A percentile compares a stretch with the other conserved stretches of the same genome.
Evolutionary conservation across 768 basidiomycete genomes (phyloP).

Genomic region (Paxillus involutus): DNA sequence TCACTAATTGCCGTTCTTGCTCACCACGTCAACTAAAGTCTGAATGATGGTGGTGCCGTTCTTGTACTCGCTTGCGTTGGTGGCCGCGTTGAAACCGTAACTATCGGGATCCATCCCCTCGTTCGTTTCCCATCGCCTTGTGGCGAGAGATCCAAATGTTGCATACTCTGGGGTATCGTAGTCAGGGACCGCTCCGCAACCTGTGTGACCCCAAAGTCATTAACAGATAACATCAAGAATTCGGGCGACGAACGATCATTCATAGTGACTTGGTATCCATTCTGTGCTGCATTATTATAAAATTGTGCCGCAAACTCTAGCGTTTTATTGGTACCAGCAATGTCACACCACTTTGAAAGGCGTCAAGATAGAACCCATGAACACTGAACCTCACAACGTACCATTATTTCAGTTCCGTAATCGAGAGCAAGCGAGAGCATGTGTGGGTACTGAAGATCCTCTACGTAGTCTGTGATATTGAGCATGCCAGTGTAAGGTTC

Average conservation of each 20-base stretch:
- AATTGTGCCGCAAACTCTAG: slow-evolving; percentile 45
- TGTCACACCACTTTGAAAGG: slow-evolving; percentile 51
- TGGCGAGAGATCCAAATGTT: slow-evolving; percentile 45
- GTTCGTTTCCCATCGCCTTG: slow-evolving; percentile 54
- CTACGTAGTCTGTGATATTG: slow-evolving; percentile 50
- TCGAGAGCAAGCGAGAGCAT: slow-evolving; percentile 48
- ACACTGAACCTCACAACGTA: slow-evolving; percentile 17
- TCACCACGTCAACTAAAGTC: slow-evolving; percentile 54
- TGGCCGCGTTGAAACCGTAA: slow-evolving; percentile 48
- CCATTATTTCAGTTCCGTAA: slow-evolving; percentile 59
- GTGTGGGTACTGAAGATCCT: slow-evolving; percentile 51
- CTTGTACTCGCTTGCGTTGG: slow-evolving; percentile 45
- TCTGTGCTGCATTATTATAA: slow-evolving; percentile 42
- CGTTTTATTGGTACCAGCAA: slow-evolving; percentile 49
- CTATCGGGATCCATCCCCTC: slow-evolving; percentile 59
- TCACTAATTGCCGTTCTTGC: slow-evolving; percentile 64
- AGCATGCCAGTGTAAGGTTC: slow-evolving; percentile 57
- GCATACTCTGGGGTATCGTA: slow-evolving; percentile 59
- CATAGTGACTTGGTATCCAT: slow-evolving; percentile 47
- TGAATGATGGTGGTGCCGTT: slow-evolving; percentile 49
- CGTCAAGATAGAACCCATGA: slow-evolving; percentile 7
- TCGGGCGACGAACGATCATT: slow-evolving; percentile 35
- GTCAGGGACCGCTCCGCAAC: slow-evolving; percentile 50
- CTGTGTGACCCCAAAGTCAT: slow-evolving; percentile 22
- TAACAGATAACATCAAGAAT: background rate